Evolutionary conservation across 176 grass and related monocot species (phyloP).

Genomic region (Pharus latifolius): DNA sequence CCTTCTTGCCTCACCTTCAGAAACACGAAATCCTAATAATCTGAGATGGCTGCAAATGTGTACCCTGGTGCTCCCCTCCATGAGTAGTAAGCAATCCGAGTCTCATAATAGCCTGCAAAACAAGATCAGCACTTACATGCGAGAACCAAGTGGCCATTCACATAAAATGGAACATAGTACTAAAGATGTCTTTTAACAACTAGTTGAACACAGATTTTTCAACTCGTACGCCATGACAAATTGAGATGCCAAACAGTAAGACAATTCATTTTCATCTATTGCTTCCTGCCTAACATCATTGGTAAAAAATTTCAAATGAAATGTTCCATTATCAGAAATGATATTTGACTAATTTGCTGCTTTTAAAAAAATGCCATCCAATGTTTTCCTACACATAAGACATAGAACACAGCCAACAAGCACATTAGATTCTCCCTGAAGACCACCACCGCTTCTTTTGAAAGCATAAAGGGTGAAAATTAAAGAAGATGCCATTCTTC

Average conservation of each 20-base stretch:
- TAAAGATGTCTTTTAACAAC: background rate
- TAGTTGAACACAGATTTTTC: background rate
- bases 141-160: background rate
- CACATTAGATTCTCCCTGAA: background rate
- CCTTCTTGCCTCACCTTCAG: background rate
- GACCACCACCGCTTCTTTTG: background rate
- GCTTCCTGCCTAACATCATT: background rate
- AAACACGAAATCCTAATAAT: constrained; percentile 23
- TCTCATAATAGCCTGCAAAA: constrained; percentile 67
- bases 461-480: background rate
- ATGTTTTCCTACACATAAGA: background rate
- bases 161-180: background rate
- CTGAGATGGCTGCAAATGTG: constrained; percentile 47
- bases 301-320: background rate
- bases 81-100: constrained; percentile 64
- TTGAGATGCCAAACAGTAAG: background rate
- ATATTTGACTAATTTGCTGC: background rate
- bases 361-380: no score
- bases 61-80: constrained; percentile 68
- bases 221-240: background rate
- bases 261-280: background rate
- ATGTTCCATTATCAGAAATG: background rate
- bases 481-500: background rate
- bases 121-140: background rate
- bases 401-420: background rate